Evolutionary conservation across 805 yeast genomes (phyloP), one percentile per base, ranked within the genome.

Genomic region (Kazachstania kunashirensis): DNA sequence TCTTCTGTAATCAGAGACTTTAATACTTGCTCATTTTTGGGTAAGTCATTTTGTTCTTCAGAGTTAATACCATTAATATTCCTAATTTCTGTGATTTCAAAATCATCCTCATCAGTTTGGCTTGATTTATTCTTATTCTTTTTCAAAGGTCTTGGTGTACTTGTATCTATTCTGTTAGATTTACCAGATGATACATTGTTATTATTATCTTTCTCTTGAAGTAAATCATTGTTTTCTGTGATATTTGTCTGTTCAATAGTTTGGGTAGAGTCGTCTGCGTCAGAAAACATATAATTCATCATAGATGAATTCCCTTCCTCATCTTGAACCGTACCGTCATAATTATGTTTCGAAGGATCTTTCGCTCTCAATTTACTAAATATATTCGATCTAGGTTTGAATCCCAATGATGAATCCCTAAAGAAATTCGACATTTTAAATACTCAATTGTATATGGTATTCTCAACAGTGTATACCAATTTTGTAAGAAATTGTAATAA

Each of bases 51-150:
- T 3, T 26, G 10, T 26, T 26, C 12, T n/a, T 16, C 34, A 2
- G 26, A 6, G 17, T 6, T 11, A 24, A 11, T 24, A 15, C 23
- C 27, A 27, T 31, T 25, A 19, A 61, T 46, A 15, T 52, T 55
- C 37, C 66, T 45, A 31, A 66, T 49, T 56, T 70, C 57, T 6
- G 71, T 57, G 53, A 72, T 60, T 25, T 62, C 62, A n/a, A 62
- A 34, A 26, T 61, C 67, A 39, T 61, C 65, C 47, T 49, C 58
- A 11, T 44, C 48, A 8, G 21, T 17, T 10, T 13, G 9, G 12
- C 19, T 24, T 12, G 12, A 9, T 6, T 42, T 41, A 16, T 29
- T 21, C 2, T 20, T 17, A 13, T 11, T 10, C n/a, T 31, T 34
- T 10, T 36, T 41, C 2, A 24, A 4, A 12, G 31, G 9, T 23